phyloP scores from a whole-genome alignment of 140 eudicot genomes.

The Bidens hawaiensis region DNA sequence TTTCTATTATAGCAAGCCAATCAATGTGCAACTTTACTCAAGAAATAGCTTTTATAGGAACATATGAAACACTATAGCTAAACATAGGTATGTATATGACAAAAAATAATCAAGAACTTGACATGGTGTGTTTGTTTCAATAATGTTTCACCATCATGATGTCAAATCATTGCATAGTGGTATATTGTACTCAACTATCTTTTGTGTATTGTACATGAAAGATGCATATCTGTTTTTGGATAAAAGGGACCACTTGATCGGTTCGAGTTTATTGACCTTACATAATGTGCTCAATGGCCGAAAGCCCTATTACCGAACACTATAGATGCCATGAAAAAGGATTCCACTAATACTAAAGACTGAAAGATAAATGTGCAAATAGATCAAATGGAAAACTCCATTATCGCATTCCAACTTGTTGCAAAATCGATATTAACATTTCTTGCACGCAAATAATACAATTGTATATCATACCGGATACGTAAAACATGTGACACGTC shows the following conservation, averaged over 20 bases:
- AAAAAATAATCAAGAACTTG: conserved; percentile 30
- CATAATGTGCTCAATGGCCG: conserved; percentile 17
- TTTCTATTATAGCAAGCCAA: conserved; percentile 33
- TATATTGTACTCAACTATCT: conserved; percentile 10
- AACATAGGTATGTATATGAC: conserved; percentile 11
- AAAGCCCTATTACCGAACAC: conserved; percentile 13
- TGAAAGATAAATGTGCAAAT: not conserved
- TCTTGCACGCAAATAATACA: not conserved
- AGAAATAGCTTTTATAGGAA: conserved; percentile 32
- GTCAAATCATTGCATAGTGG: conserved; percentile 28
- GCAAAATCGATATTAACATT: conserved; percentile 7
- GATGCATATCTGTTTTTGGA: conserved; percentile 6
- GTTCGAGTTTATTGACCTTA: conserved; percentile 19
- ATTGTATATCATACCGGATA: not conserved
- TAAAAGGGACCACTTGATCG: conserved; percentile 15
- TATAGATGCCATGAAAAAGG: conserved; percentile 12
- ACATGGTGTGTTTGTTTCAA: conserved; percentile 13
- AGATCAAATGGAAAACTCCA: not conserved
- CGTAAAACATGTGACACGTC: not conserved
- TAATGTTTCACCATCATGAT: conserved; percentile 28
- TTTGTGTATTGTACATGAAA: conserved; percentile 14
- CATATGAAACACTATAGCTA: conserved; percentile 23
- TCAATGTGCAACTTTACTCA: conserved; percentile 23
- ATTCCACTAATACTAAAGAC: conserved; percentile 1
- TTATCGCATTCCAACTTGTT: not conserved